Evolutionary conservation across 2,329 filamentous ascomycete genomes (phyloP).

Genomic region (Aspergillus awamori): DNA sequence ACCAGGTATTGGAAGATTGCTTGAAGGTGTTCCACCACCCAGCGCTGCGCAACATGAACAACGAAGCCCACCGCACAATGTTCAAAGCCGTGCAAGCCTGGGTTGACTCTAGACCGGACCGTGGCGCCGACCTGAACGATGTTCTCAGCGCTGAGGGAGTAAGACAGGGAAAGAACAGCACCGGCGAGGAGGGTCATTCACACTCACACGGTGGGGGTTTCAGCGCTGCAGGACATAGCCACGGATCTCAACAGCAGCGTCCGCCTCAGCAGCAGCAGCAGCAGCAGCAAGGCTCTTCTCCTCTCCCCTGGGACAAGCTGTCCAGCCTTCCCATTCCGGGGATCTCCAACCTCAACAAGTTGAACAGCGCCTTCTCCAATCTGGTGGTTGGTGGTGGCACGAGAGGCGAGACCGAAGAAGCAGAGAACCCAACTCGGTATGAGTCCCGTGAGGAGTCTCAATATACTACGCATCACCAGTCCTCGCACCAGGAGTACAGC

Average conservation of each 20-base stretch:
- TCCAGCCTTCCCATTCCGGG: constrained; percentile 41
- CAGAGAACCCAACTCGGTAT: constrained; percentile 8
- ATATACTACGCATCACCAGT: constrained; percentile 13
- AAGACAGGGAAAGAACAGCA: constrained; percentile 71
- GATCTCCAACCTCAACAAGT: constrained; percentile 41
- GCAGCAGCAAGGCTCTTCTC: constrained; percentile 30
- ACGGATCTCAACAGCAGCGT: constrained; percentile 27
- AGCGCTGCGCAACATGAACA: constrained; percentile 70
- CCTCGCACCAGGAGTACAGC: constrained; percentile 2
- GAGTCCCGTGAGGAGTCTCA: constrained; percentile 11
- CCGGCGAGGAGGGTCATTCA: constrained; percentile 34
- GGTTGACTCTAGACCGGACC: constrained; percentile 70
- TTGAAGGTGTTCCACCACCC: constrained; percentile 89
- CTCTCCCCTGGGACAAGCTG: constrained; percentile 35
- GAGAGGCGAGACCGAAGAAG: constrained; percentile 16
- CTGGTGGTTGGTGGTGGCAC: constrained; percentile 32
- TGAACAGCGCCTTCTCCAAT: constrained; percentile 35
- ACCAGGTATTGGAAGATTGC: constrained; percentile 82
- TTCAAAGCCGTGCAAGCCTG: constrained; percentile 82
- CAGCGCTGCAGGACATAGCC: constrained; percentile 6
- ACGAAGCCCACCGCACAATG: constrained; percentile 86
- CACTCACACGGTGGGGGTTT: constrained; percentile 31
- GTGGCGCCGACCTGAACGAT: constrained; percentile 68
- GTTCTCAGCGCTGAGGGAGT: constrained; percentile 84
- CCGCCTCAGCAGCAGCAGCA: constrained; percentile 27